Evolutionary conservation across 2,329 filamentous ascomycete species (phyloP), one percentile per base, ranked within the genome.

Genomic region (Coniosporium tulheliwenetii): DNA sequence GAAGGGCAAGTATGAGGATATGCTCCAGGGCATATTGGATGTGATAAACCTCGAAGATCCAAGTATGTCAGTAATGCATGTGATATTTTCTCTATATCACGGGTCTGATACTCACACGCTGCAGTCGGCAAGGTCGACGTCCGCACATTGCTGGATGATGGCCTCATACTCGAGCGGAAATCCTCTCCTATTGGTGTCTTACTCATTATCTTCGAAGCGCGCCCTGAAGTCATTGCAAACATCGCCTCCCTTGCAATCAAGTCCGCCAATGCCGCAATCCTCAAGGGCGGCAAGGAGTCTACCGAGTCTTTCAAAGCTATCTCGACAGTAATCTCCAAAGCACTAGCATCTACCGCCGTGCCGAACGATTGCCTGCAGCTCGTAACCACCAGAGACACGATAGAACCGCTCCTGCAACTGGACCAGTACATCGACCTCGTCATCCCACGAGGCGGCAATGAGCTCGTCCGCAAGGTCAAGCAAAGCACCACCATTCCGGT

Each of bases 141-240:
- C 53, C 77, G 81, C 46, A 96, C 86, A 36, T 74, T 79, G 43
- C 73, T 98, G 9, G 91, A 96, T 59, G 82, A 95, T 50, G 81
- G 79, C 40, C 72, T 98, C 40, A 71, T 80, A 40, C 72, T 98
- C 44, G 85, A 94, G 57, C 79, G 87, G 46, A 82, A 94, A 37
- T 86, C 85, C 34, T 94, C 85, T 57, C 91, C 91, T 5, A 96
- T 98, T 50, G 91, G 91, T 44, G 87, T 96, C n/a, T 75, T 98
- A 35, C 74, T 98, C 49, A 91, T 98, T 63, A 96, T 98, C 55
- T 98, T 98, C 56, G 91, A 98, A 65, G 91, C 91, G 31, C 81
- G 91, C 7, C 91, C 91, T 5, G 91, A 98, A 64, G 91, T 98
- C 48, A 95, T 98, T 55, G 91, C 89, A 56, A 98, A 98, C 61